These are phyloP conservation scores for Gossypium arboreum DNA, from an alignment of 345 rosid genomes.

Conservation along the genomic window DNA sequence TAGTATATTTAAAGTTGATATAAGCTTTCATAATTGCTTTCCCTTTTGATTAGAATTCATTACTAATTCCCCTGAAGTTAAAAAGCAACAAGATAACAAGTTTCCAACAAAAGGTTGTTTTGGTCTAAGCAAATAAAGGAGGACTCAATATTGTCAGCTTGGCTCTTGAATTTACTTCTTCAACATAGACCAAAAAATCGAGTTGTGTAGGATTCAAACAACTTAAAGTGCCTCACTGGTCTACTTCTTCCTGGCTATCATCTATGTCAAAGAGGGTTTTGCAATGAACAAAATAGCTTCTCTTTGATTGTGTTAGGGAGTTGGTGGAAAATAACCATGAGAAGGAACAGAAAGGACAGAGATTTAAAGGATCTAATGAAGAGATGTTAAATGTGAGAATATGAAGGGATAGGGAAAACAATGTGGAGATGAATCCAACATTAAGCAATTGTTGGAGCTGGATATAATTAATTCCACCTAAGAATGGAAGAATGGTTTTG, in stretches of 20 bases:
- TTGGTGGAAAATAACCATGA: conserved; percentile 28
- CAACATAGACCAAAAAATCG: conserved; percentile 20
- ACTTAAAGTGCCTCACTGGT: conserved; percentile 20
- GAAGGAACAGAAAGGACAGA: conserved; percentile 13
- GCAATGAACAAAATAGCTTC: conserved; percentile 41
- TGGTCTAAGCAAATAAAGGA: conserved; percentile 25
- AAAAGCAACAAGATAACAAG: not conserved
- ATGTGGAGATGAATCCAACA: conserved; percentile 24
- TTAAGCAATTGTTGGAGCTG: conserved; percentile 15
- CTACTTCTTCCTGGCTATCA: not conserved
- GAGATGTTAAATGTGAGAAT: conserved; percentile 30
- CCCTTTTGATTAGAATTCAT: not conserved
- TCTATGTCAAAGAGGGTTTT: conserved; percentile 29
- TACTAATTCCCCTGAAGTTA: not conserved
- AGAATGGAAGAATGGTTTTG: conserved; percentile 36
- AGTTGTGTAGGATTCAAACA: conserved; percentile 11
- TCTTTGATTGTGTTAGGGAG: conserved; percentile 48
- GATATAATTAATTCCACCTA: conserved; percentile 26
- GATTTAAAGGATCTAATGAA: conserved; percentile 12
- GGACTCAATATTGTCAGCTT: conserved; percentile 33
- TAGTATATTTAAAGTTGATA: not conserved
- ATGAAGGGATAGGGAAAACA: conserved; percentile 25
- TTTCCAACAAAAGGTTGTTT: not conserved
- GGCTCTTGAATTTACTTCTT: conserved; percentile 32
- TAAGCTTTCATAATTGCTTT: not conserved